Conservation (phyloP, 1,284 basidiomycete genomes). For the Taiwanofungus camphoratus region DNA sequence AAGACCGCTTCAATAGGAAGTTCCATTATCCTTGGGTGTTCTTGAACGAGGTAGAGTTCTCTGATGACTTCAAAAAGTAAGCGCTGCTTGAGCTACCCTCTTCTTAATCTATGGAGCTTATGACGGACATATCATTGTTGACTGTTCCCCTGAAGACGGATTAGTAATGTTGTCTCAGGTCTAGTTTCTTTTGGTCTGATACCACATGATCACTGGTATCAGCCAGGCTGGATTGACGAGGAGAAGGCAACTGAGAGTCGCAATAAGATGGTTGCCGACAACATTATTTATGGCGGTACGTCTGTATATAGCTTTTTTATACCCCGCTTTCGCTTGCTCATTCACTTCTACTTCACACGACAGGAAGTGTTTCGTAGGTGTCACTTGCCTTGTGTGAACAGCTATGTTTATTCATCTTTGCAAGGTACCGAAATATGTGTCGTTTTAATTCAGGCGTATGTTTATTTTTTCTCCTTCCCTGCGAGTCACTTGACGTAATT, state of each 20-base stretch:
- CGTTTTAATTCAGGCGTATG: conserved; percentile 68
- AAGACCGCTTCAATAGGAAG: conserved; percentile 62
- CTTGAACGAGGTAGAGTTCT: conserved; percentile 67
- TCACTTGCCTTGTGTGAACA: background rate
- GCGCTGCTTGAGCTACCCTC: conserved; percentile 6
- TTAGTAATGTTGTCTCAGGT: conserved; percentile 34
- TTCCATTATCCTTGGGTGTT: conserved; percentile 70
- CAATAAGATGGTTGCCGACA: conserved; percentile 67
- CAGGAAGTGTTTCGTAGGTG: conserved; percentile 56
- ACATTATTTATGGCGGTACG: conserved; percentile 84
- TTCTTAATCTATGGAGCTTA: no score
- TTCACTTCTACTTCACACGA: background rate
- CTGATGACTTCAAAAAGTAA: conserved; percentile 62
- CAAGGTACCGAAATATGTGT: conserved; percentile 83
- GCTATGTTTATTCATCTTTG: background rate
- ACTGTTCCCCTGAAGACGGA: conserved; percentile 27
- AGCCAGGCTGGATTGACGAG: conserved; percentile 84
- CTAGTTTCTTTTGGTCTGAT: conserved; percentile 41
- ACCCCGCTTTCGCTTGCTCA: conserved; percentile 1
- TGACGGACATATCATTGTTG: no score
- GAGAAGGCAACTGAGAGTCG: conserved; percentile 63
- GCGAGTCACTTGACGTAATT: background rate
- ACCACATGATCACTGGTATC: conserved; percentile 74
- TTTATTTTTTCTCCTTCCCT: background rate
- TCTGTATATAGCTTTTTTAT: conserved; percentile 1